Conservation (phyloP, 2,329 filamentous ascomycete species). For the Diaporthe sp. region DNA sequence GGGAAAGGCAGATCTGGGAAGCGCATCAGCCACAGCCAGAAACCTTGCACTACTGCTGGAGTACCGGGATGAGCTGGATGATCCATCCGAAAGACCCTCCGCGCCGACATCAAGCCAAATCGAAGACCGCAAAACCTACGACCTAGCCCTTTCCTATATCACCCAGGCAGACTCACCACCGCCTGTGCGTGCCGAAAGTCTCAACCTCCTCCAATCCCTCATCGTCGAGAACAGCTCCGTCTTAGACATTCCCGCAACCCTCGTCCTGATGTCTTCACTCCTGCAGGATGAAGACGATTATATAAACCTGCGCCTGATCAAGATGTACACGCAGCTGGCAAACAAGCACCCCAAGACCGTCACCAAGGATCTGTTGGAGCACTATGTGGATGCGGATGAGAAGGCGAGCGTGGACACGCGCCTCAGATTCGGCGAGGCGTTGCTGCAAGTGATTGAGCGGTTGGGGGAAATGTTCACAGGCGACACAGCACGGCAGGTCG, state of each 20-base stretch:
- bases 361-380: slow-evolving; percentile 72
- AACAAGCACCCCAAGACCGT: slow-evolving; percentile 73
- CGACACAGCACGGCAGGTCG: slow-evolving; percentile 63
- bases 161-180: slow-evolving; percentile 71
- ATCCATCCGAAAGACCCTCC: slow-evolving; percentile 52
- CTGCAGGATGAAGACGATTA: slow-evolving; percentile 78
- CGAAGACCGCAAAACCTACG: slow-evolving; percentile 73
- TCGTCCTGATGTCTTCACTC: slow-evolving; percentile 74
- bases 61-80: slow-evolving; percentile 67
- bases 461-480: slow-evolving; percentile 68
- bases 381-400: slow-evolving; percentile 75
- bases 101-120: slow-evolving; percentile 61
- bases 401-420: slow-evolving; percentile 71
- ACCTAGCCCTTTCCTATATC: slow-evolving; percentile 74
- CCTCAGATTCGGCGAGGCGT: slow-evolving; percentile 76
- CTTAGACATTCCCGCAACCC: slow-evolving; percentile 74
- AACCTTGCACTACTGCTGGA: slow-evolving; percentile 69
- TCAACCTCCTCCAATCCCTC: slow-evolving; percentile 70
- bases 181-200: slow-evolving; percentile 75
- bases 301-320: slow-evolving; percentile 77
- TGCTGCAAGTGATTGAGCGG: slow-evolving; percentile 73
- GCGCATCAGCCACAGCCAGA: slow-evolving; percentile 64
- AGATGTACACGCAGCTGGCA: slow-evolving; percentile 73
- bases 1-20: slow-evolving; percentile 52
- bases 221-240: slow-evolving; percentile 67